phyloP scores from a whole-genome alignment of 805 yeast genomes.

The Candida caryicola region DNA sequence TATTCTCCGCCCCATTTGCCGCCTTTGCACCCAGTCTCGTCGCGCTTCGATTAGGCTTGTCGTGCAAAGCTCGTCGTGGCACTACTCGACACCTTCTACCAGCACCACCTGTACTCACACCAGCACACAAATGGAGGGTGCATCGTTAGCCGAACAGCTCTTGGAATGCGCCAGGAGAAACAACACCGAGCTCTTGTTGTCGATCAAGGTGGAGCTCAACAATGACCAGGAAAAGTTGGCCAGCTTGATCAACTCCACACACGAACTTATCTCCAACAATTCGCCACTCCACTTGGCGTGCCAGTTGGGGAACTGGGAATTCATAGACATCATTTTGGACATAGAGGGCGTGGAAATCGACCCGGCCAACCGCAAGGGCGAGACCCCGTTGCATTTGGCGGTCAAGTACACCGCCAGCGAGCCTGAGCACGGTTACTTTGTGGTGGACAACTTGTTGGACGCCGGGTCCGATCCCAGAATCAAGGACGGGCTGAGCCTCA shows the following conservation, averaged over 20 bases:
- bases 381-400: conserved; percentile 87
- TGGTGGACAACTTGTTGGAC: conserved; percentile 78
- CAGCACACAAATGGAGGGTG: conserved; percentile 59
- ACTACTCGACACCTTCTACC: too few species aligned
- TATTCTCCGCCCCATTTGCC: too few species aligned
- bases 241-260: conserved; percentile 59
- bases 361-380: conserved; percentile 72
- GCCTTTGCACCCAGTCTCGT: too few species aligned
- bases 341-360: conserved; percentile 90
- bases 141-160: conserved; percentile 69
- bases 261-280: conserved; percentile 72
- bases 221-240: conserved; percentile 41
- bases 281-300: conserved; percentile 81
- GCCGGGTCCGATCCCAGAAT: conserved; percentile 82
- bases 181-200: conserved; percentile 69
- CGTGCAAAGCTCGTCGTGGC: too few species aligned
- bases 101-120: too few species aligned
- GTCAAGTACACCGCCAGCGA: conserved; percentile 74
- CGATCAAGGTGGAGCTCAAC: conserved; percentile 47
- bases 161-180: conserved; percentile 87
- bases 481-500: conserved; percentile 50
- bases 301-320: conserved; percentile 79
- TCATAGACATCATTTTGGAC: conserved; percentile 76
- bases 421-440: conserved; percentile 78
- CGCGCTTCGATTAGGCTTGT: too few species aligned